Evolutionary conservation across 23 red algal species (phyloP).

Genomic region (Pyropia haitanensis): DNA sequence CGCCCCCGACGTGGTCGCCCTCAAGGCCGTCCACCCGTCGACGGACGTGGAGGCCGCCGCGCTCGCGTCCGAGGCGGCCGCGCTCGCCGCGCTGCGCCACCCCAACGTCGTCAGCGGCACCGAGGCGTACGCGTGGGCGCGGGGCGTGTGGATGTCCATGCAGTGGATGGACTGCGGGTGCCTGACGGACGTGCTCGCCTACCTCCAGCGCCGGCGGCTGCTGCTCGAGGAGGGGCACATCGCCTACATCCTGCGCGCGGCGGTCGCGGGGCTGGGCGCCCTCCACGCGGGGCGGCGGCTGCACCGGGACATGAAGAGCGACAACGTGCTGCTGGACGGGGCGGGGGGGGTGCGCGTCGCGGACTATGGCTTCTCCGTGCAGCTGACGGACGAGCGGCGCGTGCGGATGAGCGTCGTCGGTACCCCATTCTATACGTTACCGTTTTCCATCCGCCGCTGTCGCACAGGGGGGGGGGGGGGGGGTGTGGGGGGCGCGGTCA

Average conservation of each 20-base stretch:
- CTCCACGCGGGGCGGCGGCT: slow-evolving; percentile 64
- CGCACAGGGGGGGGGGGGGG: too few species aligned
- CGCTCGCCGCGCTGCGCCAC: slow-evolving; percentile 70
- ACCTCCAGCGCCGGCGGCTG: slow-evolving; percentile 32
- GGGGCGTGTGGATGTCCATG: slow-evolving; percentile 76
- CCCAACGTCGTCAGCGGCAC: slow-evolving; percentile 70
- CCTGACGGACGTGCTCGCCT: slow-evolving; percentile 66
- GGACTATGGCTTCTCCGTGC: slow-evolving; percentile 71
- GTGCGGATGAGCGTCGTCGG: slow-evolving; percentile 70
- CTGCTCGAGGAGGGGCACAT: slow-evolving; percentile 62
- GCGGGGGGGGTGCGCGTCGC: slow-evolving; percentile 60
- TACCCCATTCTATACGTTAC: slow-evolving; percentile 60
- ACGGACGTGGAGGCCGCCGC: slow-evolving; percentile 37
- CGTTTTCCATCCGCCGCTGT: too few species aligned
- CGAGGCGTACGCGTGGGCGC: slow-evolving; percentile 37
- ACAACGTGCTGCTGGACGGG: slow-evolving; percentile 65
- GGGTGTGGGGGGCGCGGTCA: too few species aligned
- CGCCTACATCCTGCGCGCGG: slow-evolving; percentile 65
- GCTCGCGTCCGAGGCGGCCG: slow-evolving; percentile 79
- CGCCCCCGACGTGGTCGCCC: slow-evolving; percentile 13
- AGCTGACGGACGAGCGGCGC: slow-evolving; percentile 37
- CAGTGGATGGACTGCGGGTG: slow-evolving; percentile 74
- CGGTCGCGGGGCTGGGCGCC: slow-evolving; percentile 54
- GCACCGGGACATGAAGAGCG: slow-evolving; percentile 84
- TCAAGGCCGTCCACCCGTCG: slow-evolving; percentile 69